A percentile compares a stretch with the other conserved stretches of the same genome.
Conservation (phyloP, 441 rosid genomes). For the Rhodomyrtus psidioides region DNA sequence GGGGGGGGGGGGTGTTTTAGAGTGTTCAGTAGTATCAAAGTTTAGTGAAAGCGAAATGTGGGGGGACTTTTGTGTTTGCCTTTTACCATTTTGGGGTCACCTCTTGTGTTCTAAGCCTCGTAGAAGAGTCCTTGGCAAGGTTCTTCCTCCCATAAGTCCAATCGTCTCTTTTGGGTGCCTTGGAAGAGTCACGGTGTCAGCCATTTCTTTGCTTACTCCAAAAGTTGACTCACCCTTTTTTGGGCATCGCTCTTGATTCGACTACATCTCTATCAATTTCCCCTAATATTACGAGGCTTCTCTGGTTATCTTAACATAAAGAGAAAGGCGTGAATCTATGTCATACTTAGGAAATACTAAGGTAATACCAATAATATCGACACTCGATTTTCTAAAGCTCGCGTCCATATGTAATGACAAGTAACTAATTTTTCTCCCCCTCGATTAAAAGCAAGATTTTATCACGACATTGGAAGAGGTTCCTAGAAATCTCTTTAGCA, state of each 20-base stretch:
- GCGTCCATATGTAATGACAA: too few species aligned
- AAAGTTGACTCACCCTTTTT: conserved; percentile 1
- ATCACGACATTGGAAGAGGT: background rate
- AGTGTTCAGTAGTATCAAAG: background rate
- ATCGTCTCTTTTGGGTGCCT: conserved; percentile 24
- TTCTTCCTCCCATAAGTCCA: background rate
- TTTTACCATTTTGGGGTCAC: background rate
- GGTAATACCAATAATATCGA: background rate
- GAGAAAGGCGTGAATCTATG: background rate
- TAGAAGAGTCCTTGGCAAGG: conserved; percentile 12
- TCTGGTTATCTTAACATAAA: background rate
- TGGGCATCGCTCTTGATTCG: background rate
- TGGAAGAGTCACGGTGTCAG: conserved; percentile 19
- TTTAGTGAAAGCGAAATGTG: background rate
- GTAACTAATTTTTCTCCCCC: background rate
- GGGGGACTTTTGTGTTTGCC: background rate
- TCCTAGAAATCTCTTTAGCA: background rate
- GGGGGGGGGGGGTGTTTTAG: too few species aligned
- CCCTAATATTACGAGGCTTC: background rate
- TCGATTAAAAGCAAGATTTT: background rate
- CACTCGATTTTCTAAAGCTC: background rate
- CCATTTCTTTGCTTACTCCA: conserved; percentile 17
- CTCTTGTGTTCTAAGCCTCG: conserved; percentile 7
- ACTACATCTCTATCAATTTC: background rate
- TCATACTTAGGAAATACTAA: too few species aligned